Conservation (phyloP, 2,329 filamentous ascomycete genomes). For the Sporothrix humicola region DNA sequence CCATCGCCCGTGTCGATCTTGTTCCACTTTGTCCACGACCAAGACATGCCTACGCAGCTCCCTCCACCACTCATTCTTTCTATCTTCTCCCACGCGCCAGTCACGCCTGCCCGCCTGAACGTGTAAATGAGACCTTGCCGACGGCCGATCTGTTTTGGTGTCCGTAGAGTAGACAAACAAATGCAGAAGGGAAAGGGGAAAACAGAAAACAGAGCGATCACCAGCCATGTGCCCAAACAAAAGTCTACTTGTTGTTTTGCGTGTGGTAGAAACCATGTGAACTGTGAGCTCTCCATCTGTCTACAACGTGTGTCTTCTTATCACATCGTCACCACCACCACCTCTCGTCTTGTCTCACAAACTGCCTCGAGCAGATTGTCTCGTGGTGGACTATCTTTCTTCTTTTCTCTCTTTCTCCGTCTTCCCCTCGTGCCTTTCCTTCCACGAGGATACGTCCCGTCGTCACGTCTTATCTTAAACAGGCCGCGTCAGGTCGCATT, state of each 20-base stretch:
- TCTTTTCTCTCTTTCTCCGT: background rate
- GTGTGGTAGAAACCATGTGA: too few species aligned
- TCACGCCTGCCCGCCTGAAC: background rate
- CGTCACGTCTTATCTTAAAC: background rate
- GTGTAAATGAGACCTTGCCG: constrained; percentile 23
- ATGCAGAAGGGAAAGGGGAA: too few species aligned
- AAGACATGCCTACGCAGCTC: too few species aligned
- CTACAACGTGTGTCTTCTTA: background rate
- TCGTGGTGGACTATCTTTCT: background rate
- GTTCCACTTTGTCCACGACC: background rate
- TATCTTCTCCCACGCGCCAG: background rate
- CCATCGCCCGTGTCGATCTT: background rate
- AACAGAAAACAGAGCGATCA: background rate
- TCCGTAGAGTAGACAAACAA: background rate
- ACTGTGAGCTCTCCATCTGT: background rate
- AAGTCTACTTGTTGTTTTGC: too few species aligned
- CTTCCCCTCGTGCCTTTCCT: background rate
- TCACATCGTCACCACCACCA: background rate
- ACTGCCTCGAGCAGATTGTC: background rate
- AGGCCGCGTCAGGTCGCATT: background rate
- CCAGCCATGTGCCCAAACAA: background rate
- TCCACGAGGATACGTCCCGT: background rate
- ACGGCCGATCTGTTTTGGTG: background rate
- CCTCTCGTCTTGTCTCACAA: constrained; percentile 2
- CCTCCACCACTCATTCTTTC: background rate